Evolutionary conservation across 2,329 filamentous ascomycete genomes (phyloP), one percentile per base, ranked within the genome.

Genomic region (Monilinia polystroma): DNA sequence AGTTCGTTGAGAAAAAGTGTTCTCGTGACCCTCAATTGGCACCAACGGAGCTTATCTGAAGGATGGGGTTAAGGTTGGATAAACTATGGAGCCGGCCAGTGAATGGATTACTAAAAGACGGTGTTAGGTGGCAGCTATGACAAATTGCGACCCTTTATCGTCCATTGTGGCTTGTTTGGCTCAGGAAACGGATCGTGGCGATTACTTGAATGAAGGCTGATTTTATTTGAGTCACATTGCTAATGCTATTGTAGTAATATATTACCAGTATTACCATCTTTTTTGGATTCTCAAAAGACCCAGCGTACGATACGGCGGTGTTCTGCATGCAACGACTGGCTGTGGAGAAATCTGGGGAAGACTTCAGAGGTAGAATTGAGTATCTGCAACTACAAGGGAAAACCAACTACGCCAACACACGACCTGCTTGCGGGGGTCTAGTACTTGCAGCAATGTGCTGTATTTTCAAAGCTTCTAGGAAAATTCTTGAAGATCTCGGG

Each of bases 311-410:
- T 11, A 60, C 58, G 35, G 45, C 29, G 32, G 5, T 20, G 45
- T 51, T 12, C 23, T 12, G 23, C n/a, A 8, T 49, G n/a, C 45
- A 60, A 20, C 20, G 38, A 60, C 14, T 11, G 20, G 3, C 7
- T 51, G 45, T 51, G 58, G 45, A 38, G 58, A 51, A 60, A 60
- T 51, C 58, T 4, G 58, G 58, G 58, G 58, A 59, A 59, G 41
- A 59, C 26, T 35, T 47, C 56, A 26, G 57, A 43, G 12, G 14
- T 6, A 55, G 20, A 14, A 55, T 38, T 16, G 14, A 35, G 23
- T 8, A 51, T 56, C 20, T 38, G 45, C 29, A 23, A 29, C 7
- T 59, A 11, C 18, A 49, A 38, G 57, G n/a, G n/a, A 51, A 38
- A 38, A 23, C 26, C 8, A 59, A 35, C 43, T 35, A 54, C 26